Percentiles rank a stretch among this genome's conserved stretches.
Evolutionary conservation across 345 rosid species (phyloP).

Genomic region (Populus tremula): DNA sequence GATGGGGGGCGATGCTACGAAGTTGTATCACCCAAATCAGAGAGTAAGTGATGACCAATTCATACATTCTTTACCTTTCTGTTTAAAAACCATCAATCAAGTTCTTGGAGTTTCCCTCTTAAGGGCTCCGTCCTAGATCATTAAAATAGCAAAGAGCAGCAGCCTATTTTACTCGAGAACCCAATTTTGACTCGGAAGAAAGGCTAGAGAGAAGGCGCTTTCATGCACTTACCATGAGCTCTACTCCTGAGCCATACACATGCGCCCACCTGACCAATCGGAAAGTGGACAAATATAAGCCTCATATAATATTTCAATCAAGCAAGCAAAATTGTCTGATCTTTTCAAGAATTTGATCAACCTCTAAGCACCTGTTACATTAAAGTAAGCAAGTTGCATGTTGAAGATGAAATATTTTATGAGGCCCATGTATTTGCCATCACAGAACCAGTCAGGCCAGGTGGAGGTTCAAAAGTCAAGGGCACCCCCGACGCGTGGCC

Average conservation of each 20-base stretch:
- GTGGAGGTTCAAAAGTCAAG: constrained; percentile 15
- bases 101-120: not conserved
- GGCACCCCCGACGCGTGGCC: constrained; percentile 8
- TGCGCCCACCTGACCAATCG: constrained; percentile 35
- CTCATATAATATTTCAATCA: not conserved
- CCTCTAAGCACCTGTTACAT: not conserved
- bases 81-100: not conserved
- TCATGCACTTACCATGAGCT: constrained; percentile 23
- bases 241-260: constrained; percentile 22
- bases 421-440: constrained; percentile 19
- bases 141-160: not conserved
- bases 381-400: not conserved
- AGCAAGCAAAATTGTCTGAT: not conserved
- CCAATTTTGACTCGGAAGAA: not conserved
- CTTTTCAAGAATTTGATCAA: not conserved
- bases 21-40: no score
- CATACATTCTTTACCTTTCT: not conserved
- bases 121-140: not conserved
- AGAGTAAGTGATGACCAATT: not conserved
- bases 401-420: constrained; percentile 17
- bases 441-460: constrained; percentile 13
- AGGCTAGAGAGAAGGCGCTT: not conserved
- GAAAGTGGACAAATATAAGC: constrained; percentile 29
- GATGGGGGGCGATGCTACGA: no score
- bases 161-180: not conserved